Evolutionary conservation across 2,329 filamentous ascomycete species (phyloP).

Genomic region (Tolypocladium tundrense): DNA sequence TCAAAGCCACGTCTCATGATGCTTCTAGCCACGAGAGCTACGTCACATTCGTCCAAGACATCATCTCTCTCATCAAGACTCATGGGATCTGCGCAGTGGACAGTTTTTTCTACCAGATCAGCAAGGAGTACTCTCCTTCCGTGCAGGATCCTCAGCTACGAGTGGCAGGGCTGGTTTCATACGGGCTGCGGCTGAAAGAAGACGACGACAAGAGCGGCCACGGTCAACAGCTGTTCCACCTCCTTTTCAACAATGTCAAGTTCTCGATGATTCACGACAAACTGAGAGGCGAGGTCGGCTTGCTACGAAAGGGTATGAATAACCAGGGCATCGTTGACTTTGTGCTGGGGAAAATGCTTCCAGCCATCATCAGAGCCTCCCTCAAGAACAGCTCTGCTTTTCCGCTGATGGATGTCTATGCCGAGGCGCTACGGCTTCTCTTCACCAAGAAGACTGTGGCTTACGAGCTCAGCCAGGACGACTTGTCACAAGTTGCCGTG

Average conservation of each 20-base stretch:
- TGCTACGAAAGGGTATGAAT: slow-evolving; percentile 39
- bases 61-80: slow-evolving; percentile 43
- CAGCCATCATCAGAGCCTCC: slow-evolving; percentile 35
- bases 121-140: slow-evolving; percentile 44
- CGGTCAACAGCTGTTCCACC: slow-evolving; percentile 42
- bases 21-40: slow-evolving; percentile 34
- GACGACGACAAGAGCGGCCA: slow-evolving; percentile 35
- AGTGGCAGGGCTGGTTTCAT: slow-evolving; percentile 43
- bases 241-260: slow-evolving; percentile 48
- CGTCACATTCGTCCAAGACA: slow-evolving; percentile 39
- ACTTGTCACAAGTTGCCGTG: slow-evolving; percentile 19
- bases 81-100: slow-evolving; percentile 45
- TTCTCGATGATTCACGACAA: slow-evolving; percentile 38
- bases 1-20: slow-evolving; percentile 26
- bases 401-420: slow-evolving; percentile 40
- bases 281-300: slow-evolving; percentile 33
- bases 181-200: slow-evolving; percentile 43
- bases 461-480: slow-evolving; percentile 23
- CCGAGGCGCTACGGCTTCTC: slow-evolving; percentile 27
- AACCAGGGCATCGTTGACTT: slow-evolving; percentile 34
- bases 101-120: slow-evolving; percentile 46
- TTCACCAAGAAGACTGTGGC: slow-evolving; percentile 24
- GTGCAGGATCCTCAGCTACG: slow-evolving; percentile 46
- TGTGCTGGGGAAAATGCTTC: slow-evolving; percentile 41
- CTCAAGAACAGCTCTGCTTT: slow-evolving; percentile 26